Base-by-base conservation (phyloP, 768 basidiomycete species). In the Leccinum incarnatum region DNA sequence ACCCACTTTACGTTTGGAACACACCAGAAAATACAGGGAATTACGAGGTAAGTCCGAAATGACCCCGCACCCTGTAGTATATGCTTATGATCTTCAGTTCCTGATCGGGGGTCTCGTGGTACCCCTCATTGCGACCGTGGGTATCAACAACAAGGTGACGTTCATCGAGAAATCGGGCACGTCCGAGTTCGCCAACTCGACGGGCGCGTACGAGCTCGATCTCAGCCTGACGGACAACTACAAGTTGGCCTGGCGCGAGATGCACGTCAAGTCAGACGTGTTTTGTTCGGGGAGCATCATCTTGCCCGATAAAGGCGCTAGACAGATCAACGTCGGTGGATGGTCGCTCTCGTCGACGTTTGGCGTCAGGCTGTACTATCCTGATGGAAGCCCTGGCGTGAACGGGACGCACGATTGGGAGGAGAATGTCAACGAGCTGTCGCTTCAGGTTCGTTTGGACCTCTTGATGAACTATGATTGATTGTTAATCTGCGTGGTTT, bases 341-440 rank as follows among this genome's bases (percentile, higher is more conserved):
- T 83, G 90, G 90, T 88, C 88, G 17, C 73, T 82, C 53, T 75
- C 81, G 2, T 90, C 89, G 21, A 90, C 89, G 10, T 87, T 76
- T 53, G 91, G 91, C 42, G 76, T 93, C 30, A 81, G 91, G 29
- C 70, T 93, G 15, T 92, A 89, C 60, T 83, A 83, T 0, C 91
- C 91, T 1, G 80, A 86, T 63, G 90, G 91, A 25, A 74, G 67
- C 1, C 72, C 81, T 4, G 91, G 91, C 1, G 81, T 85, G 29
- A 89, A 89, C 60, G 83, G 84, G 6, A 91, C 88, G 5, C 85
- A 84, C 54, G 87, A 92, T 63, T 93, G 91, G 91, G 81, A 92
- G 69, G 90, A 92, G 69, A 83, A 91, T 61, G 76, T 75, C 40
- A 60, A 80, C 0, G 77, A 79, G 40, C 76, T 92, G 2, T 61